Evolutionary conservation across 768 basidiomycete genomes (phyloP), one percentile per base, ranked within the genome.

Genomic region (Russula sp.): DNA sequence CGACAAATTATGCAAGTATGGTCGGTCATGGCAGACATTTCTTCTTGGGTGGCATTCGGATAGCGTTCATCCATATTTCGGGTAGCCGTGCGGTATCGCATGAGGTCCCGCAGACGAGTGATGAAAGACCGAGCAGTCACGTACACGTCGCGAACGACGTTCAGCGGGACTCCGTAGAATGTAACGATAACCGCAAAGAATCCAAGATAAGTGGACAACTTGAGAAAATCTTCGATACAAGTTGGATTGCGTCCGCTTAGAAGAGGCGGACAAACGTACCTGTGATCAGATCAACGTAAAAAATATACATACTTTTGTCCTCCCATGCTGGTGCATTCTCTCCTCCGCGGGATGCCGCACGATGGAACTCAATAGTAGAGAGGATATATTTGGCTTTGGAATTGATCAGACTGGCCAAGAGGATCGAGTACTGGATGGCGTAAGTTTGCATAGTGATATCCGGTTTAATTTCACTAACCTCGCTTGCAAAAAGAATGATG

Each of bases 1-100:
- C 97, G 84, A 72, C 97, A 99, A 67, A 99, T 98, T 70, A 99
- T 98, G 72, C 97, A 99, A 3, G 94, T 98, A 62, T 84, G 84
- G 75, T 98, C 97, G 57, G 84, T 87, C 84, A 89, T 89, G 2
- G 81, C 79, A 11, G 80, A 75, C 75, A 98, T 79, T 74, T 98
- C 96, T 67, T 87, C 90, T 69, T 84, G 82, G 5, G 92, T 91
- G 48, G 93, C 95, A 71, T 96, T 88, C 5, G 97, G 94, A 75
- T 98, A 98, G 44, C 92, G 81, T 69, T 92, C 83, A 69, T 98
- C 94, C 96, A 98, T 98, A 73, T 98, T 94, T 57, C 89, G 81
- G 7, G 96, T 99, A 2, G 97, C 96, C 16, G 89, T 88, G 69
- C 92, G 90, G 75, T 98, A 99, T 50, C 94, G 88, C 60, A 92